Base-by-base conservation (phyloP, 1,284 basidiomycete genomes). In the Paramarasmius palmivorus region DNA sequence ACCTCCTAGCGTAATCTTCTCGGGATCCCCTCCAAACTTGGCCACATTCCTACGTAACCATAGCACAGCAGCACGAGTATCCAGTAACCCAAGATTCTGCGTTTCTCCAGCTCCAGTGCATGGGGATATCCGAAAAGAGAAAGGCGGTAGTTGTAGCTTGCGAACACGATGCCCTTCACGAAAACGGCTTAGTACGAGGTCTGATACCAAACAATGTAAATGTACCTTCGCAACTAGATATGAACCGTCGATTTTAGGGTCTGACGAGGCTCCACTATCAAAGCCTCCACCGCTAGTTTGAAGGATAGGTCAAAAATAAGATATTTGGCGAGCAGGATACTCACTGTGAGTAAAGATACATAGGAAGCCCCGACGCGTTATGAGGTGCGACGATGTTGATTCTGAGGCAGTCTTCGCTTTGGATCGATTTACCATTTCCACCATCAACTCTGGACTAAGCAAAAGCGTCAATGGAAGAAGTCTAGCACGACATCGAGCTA, bases 211-310 rank as follows among this genome's bases (percentile, higher is more conserved):
- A 34, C 20, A 35, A 22, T 32, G 9, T 5, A 32, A 41, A 26
- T 48, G 42, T 50, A 68, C 67, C 50, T 55, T 65, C 1, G 69
- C 66, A 22, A 73, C 72, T 3, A 75, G 61, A 52, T 66, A 74
- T 7, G 72, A 71, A 7, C 74, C 74, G 52, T 76, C 74, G 49
- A 76, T 73, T 57, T 76, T 74, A 7, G 73, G 73, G 52, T 76
- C 73, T 9, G 74, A 75, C 5, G 74, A 72, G 17, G 73, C 66
- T 17, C 73, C 72, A 57, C 73, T 74, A 55, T 69, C 68, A 50
- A 70, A 70, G 2, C 67, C 68, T 22, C 67, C 68, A 15, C 68
- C 68, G 59, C 65, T 70, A 44, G n/a, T 42, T 19, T 12, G 23
- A 39, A 17, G 5, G 19, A 35, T 51, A 42, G 37, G 34, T 34